Conservation (phyloP, 2,329 filamentous ascomycete genomes). For the Metarhizium guizhouense region DNA sequence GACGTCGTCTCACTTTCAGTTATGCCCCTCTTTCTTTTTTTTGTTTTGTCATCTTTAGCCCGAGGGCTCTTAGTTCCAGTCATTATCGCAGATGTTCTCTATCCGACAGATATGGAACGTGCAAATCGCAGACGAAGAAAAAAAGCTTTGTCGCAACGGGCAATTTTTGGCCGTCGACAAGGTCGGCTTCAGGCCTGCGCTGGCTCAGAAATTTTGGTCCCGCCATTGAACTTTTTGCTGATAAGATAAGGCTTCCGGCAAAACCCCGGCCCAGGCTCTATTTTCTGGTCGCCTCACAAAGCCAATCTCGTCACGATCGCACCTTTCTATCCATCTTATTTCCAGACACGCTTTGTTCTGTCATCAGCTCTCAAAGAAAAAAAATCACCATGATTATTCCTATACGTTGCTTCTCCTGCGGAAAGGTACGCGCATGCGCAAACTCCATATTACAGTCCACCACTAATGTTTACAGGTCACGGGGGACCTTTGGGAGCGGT, state of each 20-base stretch:
- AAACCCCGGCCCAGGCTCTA: constrained; percentile 17
- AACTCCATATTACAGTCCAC: constrained; percentile 6
- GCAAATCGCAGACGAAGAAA: not conserved
- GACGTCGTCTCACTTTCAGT: constrained; percentile 31
- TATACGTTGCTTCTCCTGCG: constrained; percentile 96
- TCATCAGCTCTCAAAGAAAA: not conserved
- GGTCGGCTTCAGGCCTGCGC: not conserved
- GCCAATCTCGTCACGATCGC: constrained; percentile 3
- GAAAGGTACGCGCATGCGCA: constrained; percentile 59
- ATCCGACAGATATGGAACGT: constrained; percentile 7
- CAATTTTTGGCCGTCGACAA: constrained; percentile 4
- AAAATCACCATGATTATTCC: constrained; percentile 84
- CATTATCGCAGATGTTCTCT: constrained; percentile 19
- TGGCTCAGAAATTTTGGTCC: constrained; percentile 29
- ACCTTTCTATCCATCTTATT: not conserved
- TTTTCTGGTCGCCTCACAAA: not conserved
- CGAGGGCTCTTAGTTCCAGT: constrained; percentile 23
- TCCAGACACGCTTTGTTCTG: not conserved
- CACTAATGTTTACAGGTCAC: constrained; percentile 60
- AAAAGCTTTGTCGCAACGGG: constrained; percentile 5
- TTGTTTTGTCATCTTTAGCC: constrained; percentile 27
- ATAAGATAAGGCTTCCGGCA: constrained; percentile 31
- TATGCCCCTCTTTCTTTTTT: constrained; percentile 39
- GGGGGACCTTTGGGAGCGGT: constrained; percentile 95
- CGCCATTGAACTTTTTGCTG: constrained; percentile 29